Evolutionary conservation across 2,329 filamentous ascomycete species (phyloP).

Genomic region (Drechmeria coniospora): DNA sequence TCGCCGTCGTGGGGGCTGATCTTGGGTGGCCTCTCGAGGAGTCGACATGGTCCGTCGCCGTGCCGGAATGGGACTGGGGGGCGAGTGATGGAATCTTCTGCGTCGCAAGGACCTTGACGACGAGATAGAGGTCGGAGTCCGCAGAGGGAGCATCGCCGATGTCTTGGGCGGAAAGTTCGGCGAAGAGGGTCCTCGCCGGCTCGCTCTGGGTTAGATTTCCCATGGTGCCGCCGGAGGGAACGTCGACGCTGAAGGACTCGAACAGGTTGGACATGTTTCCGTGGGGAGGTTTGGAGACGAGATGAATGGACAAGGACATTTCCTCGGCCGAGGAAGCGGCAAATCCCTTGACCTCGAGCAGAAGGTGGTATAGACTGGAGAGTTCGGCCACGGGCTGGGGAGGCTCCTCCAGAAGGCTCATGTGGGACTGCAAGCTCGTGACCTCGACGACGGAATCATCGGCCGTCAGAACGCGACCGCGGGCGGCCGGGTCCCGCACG

Average conservation of each 20-base stretch:
- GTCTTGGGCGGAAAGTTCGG: constrained; percentile 68
- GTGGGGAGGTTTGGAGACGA: constrained; percentile 56
- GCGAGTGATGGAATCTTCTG: constrained; percentile 32
- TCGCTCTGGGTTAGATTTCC: constrained; percentile 47
- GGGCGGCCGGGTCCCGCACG: constrained; percentile 71
- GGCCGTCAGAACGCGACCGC: constrained; percentile 74
- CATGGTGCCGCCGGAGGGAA: constrained; percentile 59
- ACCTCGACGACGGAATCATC: constrained; percentile 89
- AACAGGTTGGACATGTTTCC: constrained; percentile 54
- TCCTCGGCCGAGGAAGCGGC: constrained; percentile 61
- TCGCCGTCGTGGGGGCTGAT: constrained; percentile 31
- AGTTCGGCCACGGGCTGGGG: constrained; percentile 53
- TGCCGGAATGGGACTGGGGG: constrained; percentile 36
- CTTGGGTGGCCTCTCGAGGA: constrained; percentile 30
- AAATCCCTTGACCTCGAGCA: constrained; percentile 74
- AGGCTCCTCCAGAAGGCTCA: constrained; percentile 83
- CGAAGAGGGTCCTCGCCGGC: constrained; percentile 72
- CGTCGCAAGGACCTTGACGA: constrained; percentile 59
- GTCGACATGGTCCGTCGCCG: constrained; percentile 23
- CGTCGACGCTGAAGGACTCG: constrained; percentile 67
- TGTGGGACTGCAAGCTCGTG: constrained; percentile 81
- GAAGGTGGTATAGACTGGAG: constrained; percentile 60
- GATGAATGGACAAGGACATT: constrained; percentile 59
- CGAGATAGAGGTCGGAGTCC: constrained; percentile 63
- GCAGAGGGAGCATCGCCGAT: constrained; percentile 44